phyloP scores from a whole-genome alignment of 345 rosid species.

The Boechera divaricarpa region DNA sequence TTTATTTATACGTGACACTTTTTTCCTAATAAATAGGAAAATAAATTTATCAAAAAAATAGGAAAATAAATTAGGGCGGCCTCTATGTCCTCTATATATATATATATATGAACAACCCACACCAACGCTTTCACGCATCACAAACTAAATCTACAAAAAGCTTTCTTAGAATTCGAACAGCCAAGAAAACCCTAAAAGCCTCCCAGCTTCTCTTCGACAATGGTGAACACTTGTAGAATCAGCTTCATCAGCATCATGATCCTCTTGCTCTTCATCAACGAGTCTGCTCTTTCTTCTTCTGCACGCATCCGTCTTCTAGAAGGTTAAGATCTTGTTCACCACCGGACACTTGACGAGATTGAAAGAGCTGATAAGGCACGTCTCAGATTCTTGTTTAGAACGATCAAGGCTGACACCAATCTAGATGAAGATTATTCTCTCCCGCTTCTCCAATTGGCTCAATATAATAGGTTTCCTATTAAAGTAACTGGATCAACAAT shows the following conservation, averaged over 20 bases:
- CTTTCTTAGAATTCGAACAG: no score
- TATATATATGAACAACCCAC: neutral
- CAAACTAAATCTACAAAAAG: neutral
- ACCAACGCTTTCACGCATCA: neutral
- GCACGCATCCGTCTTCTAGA: slow-evolving; percentile 1
- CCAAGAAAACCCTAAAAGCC: neutral
- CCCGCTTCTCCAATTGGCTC: neutral
- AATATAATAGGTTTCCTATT: neutral
- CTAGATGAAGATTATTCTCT: neutral
- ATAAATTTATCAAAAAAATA: neutral
- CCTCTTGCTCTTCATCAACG: slow-evolving; percentile 20
- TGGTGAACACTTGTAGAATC: slow-evolving; percentile 18
- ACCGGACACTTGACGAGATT: neutral
- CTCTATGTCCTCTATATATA: neutral
- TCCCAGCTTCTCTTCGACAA: slow-evolving; percentile 21
- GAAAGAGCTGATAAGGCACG: slow-evolving; percentile 30
- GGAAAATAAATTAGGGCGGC: no score
- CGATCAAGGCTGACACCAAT: neutral
- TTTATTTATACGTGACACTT: neutral
- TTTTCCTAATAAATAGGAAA: neutral
- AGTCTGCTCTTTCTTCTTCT: slow-evolving; percentile 21
- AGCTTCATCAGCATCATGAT: slow-evolving; percentile 26
- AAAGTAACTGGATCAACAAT: neutral
- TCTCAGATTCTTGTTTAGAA: slow-evolving; percentile 7
- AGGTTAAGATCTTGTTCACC: slow-evolving; percentile 10